These are phyloP conservation scores for Hyphopichia buzzinii DNA, from an alignment of 1,139 yeast genomes.

Conservation along the genomic window DNA sequence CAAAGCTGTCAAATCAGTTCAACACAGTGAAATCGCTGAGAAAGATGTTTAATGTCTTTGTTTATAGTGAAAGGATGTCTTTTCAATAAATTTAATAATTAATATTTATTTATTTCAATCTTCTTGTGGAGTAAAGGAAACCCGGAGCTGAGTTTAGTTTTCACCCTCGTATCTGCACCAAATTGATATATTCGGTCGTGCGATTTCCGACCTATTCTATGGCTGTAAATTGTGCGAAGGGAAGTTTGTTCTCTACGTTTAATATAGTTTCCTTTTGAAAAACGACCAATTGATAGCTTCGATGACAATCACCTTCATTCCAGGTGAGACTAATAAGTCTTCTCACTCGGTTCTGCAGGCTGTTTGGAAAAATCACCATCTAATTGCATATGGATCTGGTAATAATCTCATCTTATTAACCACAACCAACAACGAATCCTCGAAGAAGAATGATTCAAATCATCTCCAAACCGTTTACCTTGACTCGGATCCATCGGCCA, in stretches of 20 bases:
- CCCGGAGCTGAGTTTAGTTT: too few relatives aligned
- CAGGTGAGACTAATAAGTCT: slow-evolving; percentile 76
- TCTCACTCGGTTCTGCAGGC: slow-evolving; percentile 58
- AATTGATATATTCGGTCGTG: too few relatives aligned
- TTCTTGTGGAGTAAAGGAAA: too few relatives aligned
- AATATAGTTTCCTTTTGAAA: too few relatives aligned
- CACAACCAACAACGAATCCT: slow-evolving; percentile 10
- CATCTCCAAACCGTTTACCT: slow-evolving; percentile 77
- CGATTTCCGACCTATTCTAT: background rate
- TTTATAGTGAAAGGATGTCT: too few relatives aligned
- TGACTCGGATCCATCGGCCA: slow-evolving; percentile 61
- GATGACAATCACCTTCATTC: slow-evolving; percentile 70
- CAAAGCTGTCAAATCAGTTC: slow-evolving; percentile 19
- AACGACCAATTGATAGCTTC: background rate
- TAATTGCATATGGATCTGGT: slow-evolving; percentile 82
- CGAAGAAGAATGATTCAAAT: background rate
- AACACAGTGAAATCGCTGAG: slow-evolving; percentile 3
- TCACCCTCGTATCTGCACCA: too few relatives aligned
- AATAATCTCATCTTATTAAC: slow-evolving; percentile 67
- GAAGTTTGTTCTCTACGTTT: too few relatives aligned
- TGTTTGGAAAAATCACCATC: slow-evolving; percentile 64
- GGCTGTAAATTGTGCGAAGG: background rate
- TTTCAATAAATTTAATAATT: too few relatives aligned
- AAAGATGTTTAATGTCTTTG: slow-evolving; percentile 3
- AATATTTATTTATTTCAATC: too few relatives aligned